Evolutionary conservation across 139 green algal genomes (phyloP).

Genomic region (Mesostigma viride): DNA sequence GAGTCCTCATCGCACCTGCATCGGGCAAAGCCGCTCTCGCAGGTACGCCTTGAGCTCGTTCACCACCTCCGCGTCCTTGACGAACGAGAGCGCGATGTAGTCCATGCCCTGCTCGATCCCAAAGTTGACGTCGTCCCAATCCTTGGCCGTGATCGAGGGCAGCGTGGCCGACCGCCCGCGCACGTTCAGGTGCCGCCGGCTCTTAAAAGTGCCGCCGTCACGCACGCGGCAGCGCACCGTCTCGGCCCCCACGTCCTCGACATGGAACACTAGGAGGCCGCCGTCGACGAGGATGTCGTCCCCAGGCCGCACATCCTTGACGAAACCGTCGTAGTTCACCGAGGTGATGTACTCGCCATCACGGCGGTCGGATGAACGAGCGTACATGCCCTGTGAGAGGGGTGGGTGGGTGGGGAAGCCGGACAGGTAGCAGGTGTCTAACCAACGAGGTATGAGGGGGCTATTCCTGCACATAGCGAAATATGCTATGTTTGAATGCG

Average conservation of each 20-base stretch:
- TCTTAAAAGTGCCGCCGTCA: slow-evolving; percentile 36
- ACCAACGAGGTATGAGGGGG: too few species aligned
- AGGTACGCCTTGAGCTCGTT: slow-evolving; percentile 34
- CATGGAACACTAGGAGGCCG: slow-evolving; percentile 31
- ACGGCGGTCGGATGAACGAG: too few species aligned
- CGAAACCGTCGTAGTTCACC: slow-evolving; percentile 39
- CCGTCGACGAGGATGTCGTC: slow-evolving; percentile 35
- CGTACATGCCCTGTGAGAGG: too few species aligned
- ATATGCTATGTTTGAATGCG: too few species aligned
- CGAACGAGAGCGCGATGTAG: slow-evolving; percentile 39
- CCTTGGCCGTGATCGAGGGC: slow-evolving; percentile 40
- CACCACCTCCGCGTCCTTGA: slow-evolving; percentile 33
- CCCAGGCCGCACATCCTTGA: slow-evolving; percentile 28
- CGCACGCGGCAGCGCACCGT: slow-evolving; percentile 26
- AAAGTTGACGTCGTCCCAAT: slow-evolving; percentile 37
- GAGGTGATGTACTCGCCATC: too few species aligned
- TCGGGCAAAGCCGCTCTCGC: too few species aligned
- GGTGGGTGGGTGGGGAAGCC: too few species aligned
- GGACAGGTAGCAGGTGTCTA: too few species aligned
- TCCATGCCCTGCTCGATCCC: slow-evolving; percentile 33
- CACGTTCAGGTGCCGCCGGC: slow-evolving; percentile 35
- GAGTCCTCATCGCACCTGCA: too few species aligned
- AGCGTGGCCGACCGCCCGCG: slow-evolving; percentile 34
- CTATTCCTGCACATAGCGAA: too few species aligned
- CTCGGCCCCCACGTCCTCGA: slow-evolving; percentile 13